A percentile compares a stretch with the other conserved stretches of the same genome.
phyloP scores from a whole-genome alignment of 345 rosid genomes.

The Kandelia obovata region DNA sequence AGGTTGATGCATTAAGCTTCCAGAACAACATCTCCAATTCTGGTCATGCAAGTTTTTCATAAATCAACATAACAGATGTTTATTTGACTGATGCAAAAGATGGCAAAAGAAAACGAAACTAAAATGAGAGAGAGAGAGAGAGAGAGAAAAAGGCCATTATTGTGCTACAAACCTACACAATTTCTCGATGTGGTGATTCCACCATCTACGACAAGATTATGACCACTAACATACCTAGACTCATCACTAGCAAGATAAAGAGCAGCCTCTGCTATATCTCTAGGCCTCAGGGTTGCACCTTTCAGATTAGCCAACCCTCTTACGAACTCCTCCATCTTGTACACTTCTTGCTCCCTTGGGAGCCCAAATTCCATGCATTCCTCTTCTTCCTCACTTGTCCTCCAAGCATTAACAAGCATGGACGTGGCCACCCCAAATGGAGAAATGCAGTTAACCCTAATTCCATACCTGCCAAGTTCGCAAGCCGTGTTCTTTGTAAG shows the following conservation, averaged over 20 bases:
- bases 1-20: no score
- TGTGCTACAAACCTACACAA: slow-evolving; percentile 64
- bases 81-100: neutral
- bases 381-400: slow-evolving; percentile 28
- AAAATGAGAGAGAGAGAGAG: neutral
- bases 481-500: slow-evolving; percentile 74
- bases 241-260: slow-evolving; percentile 79
- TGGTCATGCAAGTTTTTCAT: no score
- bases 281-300: slow-evolving; percentile 55
- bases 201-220: slow-evolving; percentile 86
- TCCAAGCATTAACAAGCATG: slow-evolving; percentile 70
- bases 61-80: no score
- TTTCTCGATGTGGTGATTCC: slow-evolving; percentile 71
- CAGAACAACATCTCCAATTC: no score
- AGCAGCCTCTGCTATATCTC: slow-evolving; percentile 80
- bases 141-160: neutral
- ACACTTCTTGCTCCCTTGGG: slow-evolving; percentile 42
- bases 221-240: slow-evolving; percentile 79
- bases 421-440: slow-evolving; percentile 88
- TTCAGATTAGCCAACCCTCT: slow-evolving; percentile 56
- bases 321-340: slow-evolving; percentile 65
- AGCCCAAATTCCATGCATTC: slow-evolving; percentile 31
- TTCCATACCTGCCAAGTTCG: slow-evolving; percentile 69
- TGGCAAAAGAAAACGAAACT: neutral
- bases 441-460: slow-evolving; percentile 76